Percentiles rank a stretch among this genome's conserved stretches.
phyloP scores from a whole-genome alignment of 2,329 filamentous ascomycete species.

The Coleophoma eucalyptorum region DNA sequence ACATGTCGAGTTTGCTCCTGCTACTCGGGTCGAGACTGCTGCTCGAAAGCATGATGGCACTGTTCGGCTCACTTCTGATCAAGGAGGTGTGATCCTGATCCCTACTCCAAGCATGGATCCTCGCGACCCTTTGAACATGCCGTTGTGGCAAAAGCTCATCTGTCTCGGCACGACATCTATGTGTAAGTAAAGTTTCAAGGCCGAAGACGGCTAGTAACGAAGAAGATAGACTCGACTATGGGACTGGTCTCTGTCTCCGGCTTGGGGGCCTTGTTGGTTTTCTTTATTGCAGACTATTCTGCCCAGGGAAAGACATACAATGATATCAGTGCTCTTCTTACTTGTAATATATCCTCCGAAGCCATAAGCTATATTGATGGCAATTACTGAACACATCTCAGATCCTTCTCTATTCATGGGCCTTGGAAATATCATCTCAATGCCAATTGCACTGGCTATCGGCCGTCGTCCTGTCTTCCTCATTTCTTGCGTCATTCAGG shows the following conservation, averaged over 20 bases:
- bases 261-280: background rate
- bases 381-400: background rate
- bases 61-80: background rate
- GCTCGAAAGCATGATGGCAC: background rate
- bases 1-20: background rate
- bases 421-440: constrained; percentile 26
- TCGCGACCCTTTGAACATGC: constrained; percentile 47
- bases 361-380: background rate
- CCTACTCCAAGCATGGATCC: constrained; percentile 46
- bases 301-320: background rate
- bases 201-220: background rate
- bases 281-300: background rate
- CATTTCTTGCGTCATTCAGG: constrained; percentile 21
- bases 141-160: constrained; percentile 30
- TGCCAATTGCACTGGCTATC: constrained; percentile 29
- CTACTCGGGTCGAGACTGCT: background rate
- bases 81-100: constrained; percentile 39
- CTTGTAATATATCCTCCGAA: background rate
- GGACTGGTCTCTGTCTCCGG: background rate
- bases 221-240: background rate
- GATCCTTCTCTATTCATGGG: constrained; percentile 26
- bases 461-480: constrained; percentile 18
- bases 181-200: background rate
- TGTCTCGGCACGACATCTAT: constrained; percentile 9
- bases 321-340: background rate